A percentile compares a stretch with the other conserved stretches of the same genome.
phyloP scores from a whole-genome alignment of 1,284 basidiomycete species.

The Sanghuangporus weigelae region DNA sequence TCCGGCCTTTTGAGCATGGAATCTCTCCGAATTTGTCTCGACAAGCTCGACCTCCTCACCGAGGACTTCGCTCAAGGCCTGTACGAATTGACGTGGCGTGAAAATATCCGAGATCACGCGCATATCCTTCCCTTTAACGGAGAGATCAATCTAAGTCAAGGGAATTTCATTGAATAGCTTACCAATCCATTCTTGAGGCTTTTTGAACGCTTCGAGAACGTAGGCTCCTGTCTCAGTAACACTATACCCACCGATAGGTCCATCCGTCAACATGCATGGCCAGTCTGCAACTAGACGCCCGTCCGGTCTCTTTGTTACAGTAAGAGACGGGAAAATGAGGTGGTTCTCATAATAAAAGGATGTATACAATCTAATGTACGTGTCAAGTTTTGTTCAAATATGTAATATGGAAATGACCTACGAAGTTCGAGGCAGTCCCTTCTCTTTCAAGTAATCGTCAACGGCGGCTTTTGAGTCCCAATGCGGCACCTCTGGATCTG shows the following conservation, averaged over 20 bases:
- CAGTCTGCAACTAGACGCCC: constrained; percentile 10
- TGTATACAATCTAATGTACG: constrained; percentile 19
- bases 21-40: background rate
- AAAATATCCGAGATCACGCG: constrained; percentile 11
- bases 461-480: constrained; percentile 25
- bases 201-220: constrained; percentile 18
- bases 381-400: background rate
- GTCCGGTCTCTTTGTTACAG: background rate
- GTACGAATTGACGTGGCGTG: constrained; percentile 3
- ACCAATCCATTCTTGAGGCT: constrained; percentile 19
- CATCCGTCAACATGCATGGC: constrained; percentile 9
- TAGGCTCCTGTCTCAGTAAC: constrained; percentile 14
- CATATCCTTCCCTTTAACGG: constrained; percentile 13
- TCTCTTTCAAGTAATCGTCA: constrained; percentile 23
- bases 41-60: constrained; percentile 3
- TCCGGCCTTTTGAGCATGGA: background rate
- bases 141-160: background rate
- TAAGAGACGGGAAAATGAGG: background rate
- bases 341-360: constrained; percentile 24
- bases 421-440: constrained; percentile 22
- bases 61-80: constrained; percentile 3
- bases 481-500: constrained; percentile 20
- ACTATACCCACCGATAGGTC: constrained; percentile 11
- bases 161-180: background rate
- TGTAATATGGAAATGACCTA: background rate